Conservation (phyloP, 2,329 filamentous ascomycete species). For the Arthrobotrys sphaeroides region DNA sequence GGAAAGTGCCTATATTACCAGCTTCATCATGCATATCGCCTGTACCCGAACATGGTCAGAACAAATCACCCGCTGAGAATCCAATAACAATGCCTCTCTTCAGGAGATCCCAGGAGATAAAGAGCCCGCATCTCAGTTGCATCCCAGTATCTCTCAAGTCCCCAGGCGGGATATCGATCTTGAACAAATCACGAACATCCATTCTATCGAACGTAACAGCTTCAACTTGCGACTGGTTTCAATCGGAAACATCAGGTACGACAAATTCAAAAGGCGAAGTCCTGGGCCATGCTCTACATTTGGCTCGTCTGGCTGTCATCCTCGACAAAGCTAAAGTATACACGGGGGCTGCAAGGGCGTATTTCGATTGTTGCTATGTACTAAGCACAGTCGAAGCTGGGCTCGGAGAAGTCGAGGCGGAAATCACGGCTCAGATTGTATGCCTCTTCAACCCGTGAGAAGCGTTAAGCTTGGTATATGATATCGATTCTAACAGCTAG, state of each 20-base stretch:
- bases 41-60: too few relatives aligned
- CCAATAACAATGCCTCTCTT: conserved; percentile 24
- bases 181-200: neutral
- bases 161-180: neutral
- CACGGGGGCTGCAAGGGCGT: conserved; percentile 27
- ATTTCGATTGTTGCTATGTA: conserved; percentile 40
- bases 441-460: neutral
- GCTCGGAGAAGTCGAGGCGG: conserved; percentile 14
- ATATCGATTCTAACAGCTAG: too few relatives aligned
- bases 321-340: conserved; percentile 42
- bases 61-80: too few relatives aligned
- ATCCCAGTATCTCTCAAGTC: neutral
- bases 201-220: neutral
- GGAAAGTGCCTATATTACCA: too few relatives aligned
- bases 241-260: conserved; percentile 1
- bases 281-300: conserved; percentile 21
- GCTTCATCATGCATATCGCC: too few relatives aligned
- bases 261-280: conserved; percentile 20
- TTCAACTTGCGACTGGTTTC: conserved; percentile 6
- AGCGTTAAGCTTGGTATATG: too few relatives aligned
- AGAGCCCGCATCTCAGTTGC: neutral
- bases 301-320: conserved; percentile 40
- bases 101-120: neutral
- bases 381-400: conserved; percentile 15
- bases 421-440: conserved; percentile 39